A percentile compares a stretch with the other conserved stretches of the same genome.
Conservation (phyloP, 1,284 basidiomycete genomes). For the Malassezia psittaci region DNA sequence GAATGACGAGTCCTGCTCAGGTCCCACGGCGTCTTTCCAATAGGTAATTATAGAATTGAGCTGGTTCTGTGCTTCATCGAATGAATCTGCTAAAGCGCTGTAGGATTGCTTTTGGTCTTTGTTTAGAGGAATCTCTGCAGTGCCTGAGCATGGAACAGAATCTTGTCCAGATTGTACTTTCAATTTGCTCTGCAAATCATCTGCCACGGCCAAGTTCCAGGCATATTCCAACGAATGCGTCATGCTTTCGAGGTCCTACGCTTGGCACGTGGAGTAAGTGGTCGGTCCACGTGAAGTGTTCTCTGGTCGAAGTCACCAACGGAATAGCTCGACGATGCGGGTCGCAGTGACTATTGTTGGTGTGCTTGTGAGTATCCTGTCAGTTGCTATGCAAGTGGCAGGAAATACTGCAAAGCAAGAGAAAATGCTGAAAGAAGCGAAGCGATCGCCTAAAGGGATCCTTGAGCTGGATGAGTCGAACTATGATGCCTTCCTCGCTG, state of each 20-base stretch:
- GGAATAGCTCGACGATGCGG: slow-evolving; percentile 9
- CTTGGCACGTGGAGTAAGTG: too few species aligned
- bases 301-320: too few species aligned
- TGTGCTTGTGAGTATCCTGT: neutral
- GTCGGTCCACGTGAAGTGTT: too few species aligned
- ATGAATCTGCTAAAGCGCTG: neutral
- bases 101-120: neutral
- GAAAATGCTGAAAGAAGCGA: neutral
- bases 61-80: slow-evolving; percentile 2
- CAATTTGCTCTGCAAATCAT: neutral
- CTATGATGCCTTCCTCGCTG: slow-evolving; percentile 3
- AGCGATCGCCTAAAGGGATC: slow-evolving; percentile 2
- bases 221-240: neutral
- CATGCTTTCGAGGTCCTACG: too few species aligned
- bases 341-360: slow-evolving; percentile 2
- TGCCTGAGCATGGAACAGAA: neutral
- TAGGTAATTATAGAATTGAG: slow-evolving; percentile 12
- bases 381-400: neutral
- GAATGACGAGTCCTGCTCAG: slow-evolving; percentile 8
- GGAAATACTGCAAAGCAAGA: neutral
- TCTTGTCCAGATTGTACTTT: neutral
- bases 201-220: neutral
- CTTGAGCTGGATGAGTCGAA: slow-evolving; percentile 1
- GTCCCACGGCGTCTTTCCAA: slow-evolving; percentile 17
- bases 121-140: neutral